A percentile compares a stretch with the other conserved stretches of the same genome.
Evolutionary conservation across 495 filamentous ascomycete species (phyloP).

Genomic region (Sporormia fimetaria): DNA sequence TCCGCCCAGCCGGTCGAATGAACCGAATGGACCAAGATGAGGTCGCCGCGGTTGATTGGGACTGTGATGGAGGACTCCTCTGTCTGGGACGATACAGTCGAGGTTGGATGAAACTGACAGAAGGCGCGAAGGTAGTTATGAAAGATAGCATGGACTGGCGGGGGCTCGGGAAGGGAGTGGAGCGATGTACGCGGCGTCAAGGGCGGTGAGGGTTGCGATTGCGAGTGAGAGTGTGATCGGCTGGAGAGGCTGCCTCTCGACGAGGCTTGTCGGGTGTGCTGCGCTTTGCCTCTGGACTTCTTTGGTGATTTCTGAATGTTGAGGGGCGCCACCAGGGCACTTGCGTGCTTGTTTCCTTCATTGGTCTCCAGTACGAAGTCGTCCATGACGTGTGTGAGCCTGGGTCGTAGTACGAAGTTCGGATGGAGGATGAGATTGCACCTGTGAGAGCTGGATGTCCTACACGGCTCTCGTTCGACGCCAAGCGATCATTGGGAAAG

Average conservation of each 20-base stretch:
- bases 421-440: conserved; percentile 2
- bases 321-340: conserved; percentile 26
- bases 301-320: conserved; percentile 28
- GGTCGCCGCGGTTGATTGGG: conserved; percentile 77
- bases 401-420: not conserved
- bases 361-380: conserved; percentile 17
- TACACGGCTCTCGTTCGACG: too few relatives aligned
- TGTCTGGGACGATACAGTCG: conserved; percentile 58
- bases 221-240: conserved; percentile 21
- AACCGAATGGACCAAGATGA: conserved; percentile 91
- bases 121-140: conserved; percentile 95
- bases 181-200: conserved; percentile 26
- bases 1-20: conserved; percentile 99
- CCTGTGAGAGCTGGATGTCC: too few relatives aligned
- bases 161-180: conserved; percentile 8
- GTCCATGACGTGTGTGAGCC: conserved; percentile 5
- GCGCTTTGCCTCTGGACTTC: conserved; percentile 13
- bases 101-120: conserved; percentile 77
- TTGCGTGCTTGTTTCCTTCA: conserved; percentile 20
- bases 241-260: conserved; percentile 15
- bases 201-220: conserved; percentile 27
- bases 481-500: too few relatives aligned
- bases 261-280: conserved; percentile 23
- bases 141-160: conserved; percentile 49
- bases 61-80: conserved; percentile 53